Evolutionary conservation across 106 monocot genomes (phyloP).

Genomic region (Gastrodia elata): DNA sequence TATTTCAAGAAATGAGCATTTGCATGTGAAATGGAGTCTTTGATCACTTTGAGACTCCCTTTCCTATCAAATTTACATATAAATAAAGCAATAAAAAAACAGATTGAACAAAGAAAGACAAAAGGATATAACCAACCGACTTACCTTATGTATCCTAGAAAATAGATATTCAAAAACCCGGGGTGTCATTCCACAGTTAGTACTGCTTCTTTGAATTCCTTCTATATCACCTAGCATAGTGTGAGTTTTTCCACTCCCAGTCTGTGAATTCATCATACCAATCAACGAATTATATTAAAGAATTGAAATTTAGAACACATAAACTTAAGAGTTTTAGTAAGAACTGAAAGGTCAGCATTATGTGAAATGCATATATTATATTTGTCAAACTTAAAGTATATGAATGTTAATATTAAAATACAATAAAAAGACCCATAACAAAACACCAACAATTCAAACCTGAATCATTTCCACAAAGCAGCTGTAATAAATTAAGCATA

Average conservation of each 20-base stretch:
- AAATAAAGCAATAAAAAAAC: neutral
- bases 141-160: slow-evolving; percentile 83
- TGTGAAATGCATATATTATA: neutral
- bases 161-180: slow-evolving; percentile 90
- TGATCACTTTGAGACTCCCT: slow-evolving; percentile 70
- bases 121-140: neutral
- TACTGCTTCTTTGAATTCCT: slow-evolving; percentile 67
- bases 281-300: neutral
- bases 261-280: slow-evolving; percentile 31
- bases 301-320: neutral
- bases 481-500: neutral
- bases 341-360: neutral
- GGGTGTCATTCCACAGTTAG: slow-evolving; percentile 91
- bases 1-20: slow-evolving; percentile 94
- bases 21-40: slow-evolving; percentile 79
- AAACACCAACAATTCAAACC: neutral
- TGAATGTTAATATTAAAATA: neutral
- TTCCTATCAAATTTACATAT: slow-evolving; percentile 39
- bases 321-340: neutral
- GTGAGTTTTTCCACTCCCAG: slow-evolving; percentile 96
- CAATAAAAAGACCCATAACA: too few species aligned
- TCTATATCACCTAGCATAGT: slow-evolving; percentile 96
- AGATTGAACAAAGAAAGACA: neutral
- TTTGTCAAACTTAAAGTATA: neutral
- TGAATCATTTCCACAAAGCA: neutral